Conservation (phyloP, 352 stramenopile species). For the Pythium utonaiense region DNA sequence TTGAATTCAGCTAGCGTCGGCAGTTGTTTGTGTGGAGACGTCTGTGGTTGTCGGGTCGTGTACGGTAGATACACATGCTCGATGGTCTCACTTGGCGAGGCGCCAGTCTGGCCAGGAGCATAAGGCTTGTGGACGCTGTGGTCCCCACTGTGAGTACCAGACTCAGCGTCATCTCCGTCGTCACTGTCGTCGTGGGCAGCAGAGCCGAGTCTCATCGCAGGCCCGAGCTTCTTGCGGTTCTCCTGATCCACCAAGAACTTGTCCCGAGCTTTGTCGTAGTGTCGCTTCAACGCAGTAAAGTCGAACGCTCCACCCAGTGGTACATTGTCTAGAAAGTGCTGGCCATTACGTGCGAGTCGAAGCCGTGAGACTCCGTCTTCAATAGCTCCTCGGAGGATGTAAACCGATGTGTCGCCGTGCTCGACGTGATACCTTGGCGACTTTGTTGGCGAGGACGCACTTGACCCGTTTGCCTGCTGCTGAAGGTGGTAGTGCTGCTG, state of each 20-base stretch:
- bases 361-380: conserved; percentile 46
- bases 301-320: conserved; percentile 28
- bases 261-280: conserved; percentile 17
- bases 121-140: neutral
- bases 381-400: conserved; percentile 49
- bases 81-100: neutral
- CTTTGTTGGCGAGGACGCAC: neutral
- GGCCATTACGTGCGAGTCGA: conserved; percentile 44
- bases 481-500: conserved; percentile 8
- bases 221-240: neutral
- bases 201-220: neutral
- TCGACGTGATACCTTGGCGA: conserved; percentile 17
- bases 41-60: conserved; percentile 52
- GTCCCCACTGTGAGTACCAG: neutral
- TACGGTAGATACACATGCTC: conserved; percentile 55
- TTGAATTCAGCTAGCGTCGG: conserved; percentile 49
- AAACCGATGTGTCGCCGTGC: conserved; percentile 37
- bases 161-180: neutral
- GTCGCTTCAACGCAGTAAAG: conserved; percentile 24
- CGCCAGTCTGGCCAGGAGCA: neutral
- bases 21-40: conserved; percentile 37
- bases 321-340: conserved; percentile 38
- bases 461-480: neutral
- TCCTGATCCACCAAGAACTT: conserved; percentile 5
- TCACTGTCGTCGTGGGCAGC: conserved; percentile 5